Percentiles rank a stretch among this genome's conserved stretches.
Evolutionary conservation across 225 moss, liverwort and hornwort genomes (phyloP).

Genomic region (Bryum argenteum): DNA sequence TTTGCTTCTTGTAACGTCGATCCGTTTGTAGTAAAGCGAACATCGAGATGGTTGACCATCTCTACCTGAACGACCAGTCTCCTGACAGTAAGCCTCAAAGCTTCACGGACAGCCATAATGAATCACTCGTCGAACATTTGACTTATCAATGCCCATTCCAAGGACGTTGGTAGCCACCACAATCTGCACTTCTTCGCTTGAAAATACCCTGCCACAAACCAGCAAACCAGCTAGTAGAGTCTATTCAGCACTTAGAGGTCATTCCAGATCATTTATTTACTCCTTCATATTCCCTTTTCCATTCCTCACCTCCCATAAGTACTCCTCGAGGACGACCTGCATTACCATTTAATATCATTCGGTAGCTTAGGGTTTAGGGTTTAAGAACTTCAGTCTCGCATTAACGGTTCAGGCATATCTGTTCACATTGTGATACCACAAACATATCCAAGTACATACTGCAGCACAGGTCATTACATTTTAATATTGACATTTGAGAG

Average conservation of each 20-base stretch:
- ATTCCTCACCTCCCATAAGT: conserved; percentile 62
- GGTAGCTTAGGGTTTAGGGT: conserved; percentile 17
- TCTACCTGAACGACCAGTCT: conserved; percentile 52
- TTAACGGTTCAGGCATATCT: background rate
- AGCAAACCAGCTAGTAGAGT: too few relatives aligned
- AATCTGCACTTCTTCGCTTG: conserved; percentile 64
- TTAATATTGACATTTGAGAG: conserved; percentile 80
- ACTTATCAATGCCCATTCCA: conserved; percentile 84
- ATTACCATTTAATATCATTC: conserved; percentile 20
- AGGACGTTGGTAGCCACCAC: conserved; percentile 79
- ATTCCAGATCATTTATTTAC: conserved; percentile 55
- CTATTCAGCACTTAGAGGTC: background rate
- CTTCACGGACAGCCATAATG: conserved; percentile 82
- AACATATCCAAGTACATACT: background rate
- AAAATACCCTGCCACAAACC: conserved; percentile 53
- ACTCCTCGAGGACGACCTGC: conserved; percentile 67
- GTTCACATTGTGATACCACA: background rate
- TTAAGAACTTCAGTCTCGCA: background rate
- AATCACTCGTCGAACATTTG: conserved; percentile 69
- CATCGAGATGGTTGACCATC: conserved; percentile 70
- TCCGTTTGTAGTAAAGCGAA: conserved; percentile 59
- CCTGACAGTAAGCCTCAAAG: conserved; percentile 74
- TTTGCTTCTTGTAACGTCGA: too few relatives aligned
- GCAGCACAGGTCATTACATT: conserved; percentile 53
- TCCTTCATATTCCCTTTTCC: conserved; percentile 30